Conservation (phyloP, 305 asterid species). For the Solanum hybrid region DNA sequence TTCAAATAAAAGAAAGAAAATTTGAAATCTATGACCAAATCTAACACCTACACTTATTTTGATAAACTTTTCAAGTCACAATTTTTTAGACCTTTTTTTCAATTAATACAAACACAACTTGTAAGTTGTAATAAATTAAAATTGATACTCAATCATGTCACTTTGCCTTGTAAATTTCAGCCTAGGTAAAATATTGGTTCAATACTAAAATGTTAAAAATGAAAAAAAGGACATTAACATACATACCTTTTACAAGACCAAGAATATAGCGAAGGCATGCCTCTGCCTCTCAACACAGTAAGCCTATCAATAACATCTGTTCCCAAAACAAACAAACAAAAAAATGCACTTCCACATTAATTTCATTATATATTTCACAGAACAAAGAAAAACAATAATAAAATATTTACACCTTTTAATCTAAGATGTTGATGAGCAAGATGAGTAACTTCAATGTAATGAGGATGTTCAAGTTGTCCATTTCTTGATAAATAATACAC, state of each 20-base stretch:
- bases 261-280: slow-evolving; percentile 79
- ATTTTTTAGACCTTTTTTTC: too few species aligned
- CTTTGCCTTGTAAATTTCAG: neutral
- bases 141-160: neutral
- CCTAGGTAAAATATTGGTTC: neutral
- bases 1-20: neutral
- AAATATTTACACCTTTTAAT: slow-evolving; percentile 26
- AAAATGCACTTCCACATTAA: neutral
- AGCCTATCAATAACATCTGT: slow-evolving; percentile 69
- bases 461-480: slow-evolving; percentile 89
- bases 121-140: neutral
- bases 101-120: neutral
- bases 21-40: neutral
- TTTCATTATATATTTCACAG: neutral
- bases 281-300: slow-evolving; percentile 59
- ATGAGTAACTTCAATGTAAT: slow-evolving; percentile 65
- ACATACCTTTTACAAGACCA: slow-evolving; percentile 90
- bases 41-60: neutral
- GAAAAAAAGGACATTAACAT: neutral
- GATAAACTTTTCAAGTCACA: neutral
- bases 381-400: neutral
- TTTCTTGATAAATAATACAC: slow-evolving; percentile 76
- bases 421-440: slow-evolving; percentile 65
- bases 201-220: too few species aligned
- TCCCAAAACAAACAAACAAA: neutral